Evolutionary conservation across 2,329 filamentous ascomycete genomes (phyloP).

Genomic region (Alternaria tenuissima): DNA sequence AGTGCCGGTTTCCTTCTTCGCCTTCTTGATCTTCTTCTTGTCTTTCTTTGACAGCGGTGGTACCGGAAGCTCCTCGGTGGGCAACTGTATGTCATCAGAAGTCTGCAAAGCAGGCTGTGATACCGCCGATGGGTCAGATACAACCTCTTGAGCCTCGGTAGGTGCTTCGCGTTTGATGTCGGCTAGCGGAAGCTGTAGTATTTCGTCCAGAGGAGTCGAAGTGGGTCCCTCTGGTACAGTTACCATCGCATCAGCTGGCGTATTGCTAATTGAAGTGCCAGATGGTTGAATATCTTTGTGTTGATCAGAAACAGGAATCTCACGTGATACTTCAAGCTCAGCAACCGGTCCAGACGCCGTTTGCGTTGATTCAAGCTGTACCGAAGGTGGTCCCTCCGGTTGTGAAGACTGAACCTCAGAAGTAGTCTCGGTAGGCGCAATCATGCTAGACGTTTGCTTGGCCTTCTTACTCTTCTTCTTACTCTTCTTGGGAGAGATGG

Average conservation of each 20-base stretch:
- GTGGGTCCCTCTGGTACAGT: background rate
- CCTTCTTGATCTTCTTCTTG: conserved; percentile 38
- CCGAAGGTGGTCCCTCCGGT: conserved; percentile 5
- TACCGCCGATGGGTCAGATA: conserved; percentile 4
- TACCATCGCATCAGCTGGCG: background rate
- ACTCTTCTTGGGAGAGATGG: conserved; percentile 21
- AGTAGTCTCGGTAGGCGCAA: conserved; percentile 10
- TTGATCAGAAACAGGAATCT: conserved; percentile 5
- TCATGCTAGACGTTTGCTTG: conserved; percentile 29
- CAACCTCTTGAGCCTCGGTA: conserved; percentile 2
- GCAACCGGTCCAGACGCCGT: background rate
- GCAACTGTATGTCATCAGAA: conserved; percentile 14
- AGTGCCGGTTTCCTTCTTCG: conserved; percentile 29
- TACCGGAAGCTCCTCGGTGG: conserved; percentile 14
- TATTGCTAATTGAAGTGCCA: background rate
- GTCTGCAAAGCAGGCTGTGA: conserved; percentile 19
- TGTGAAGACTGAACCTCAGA: conserved; percentile 5
- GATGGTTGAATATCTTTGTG: background rate
- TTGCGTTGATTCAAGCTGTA: background rate
- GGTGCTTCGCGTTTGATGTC: conserved; percentile 1
- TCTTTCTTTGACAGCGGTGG: conserved; percentile 26
- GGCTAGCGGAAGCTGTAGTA: background rate
- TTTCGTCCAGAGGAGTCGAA: conserved; percentile 1
- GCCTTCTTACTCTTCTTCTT: conserved; percentile 46
- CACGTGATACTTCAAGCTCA: conserved; percentile 5